A percentile compares a stretch with the other conserved stretches of the same genome.
phyloP scores from a whole-genome alignment of 768 basidiomycete species.

The Tulasnella sp. region DNA sequence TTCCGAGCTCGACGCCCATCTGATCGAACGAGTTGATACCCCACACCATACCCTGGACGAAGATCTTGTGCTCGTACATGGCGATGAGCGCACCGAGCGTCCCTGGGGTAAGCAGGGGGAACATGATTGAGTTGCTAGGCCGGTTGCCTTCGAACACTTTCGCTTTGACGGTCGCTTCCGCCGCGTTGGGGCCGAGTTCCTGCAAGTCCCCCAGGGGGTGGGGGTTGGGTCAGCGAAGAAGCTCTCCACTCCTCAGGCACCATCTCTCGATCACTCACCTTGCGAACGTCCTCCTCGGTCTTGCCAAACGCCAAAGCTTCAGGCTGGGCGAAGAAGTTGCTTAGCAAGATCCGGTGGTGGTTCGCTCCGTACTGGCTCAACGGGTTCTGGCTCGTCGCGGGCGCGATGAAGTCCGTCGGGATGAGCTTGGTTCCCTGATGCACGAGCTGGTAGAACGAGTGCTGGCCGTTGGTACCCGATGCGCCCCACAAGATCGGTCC shows the following conservation, averaged over 20 bases:
- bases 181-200: slow-evolving; percentile 47
- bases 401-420: slow-evolving; percentile 86
- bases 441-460: slow-evolving; percentile 97
- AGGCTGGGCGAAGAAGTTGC: slow-evolving; percentile 97
- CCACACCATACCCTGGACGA: slow-evolving; percentile 94
- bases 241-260: too few species aligned
- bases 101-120: slow-evolving; percentile 83
- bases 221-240: too few species aligned
- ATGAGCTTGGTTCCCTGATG: slow-evolving; percentile 91
- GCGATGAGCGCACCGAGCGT: slow-evolving; percentile 83
- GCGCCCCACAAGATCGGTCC: slow-evolving; percentile 99
- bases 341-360: slow-evolving; percentile 94
- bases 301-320: slow-evolving; percentile 98
- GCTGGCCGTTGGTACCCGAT: slow-evolving; percentile 95
- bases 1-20: slow-evolving; percentile 99
- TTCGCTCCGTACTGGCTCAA: slow-evolving; percentile 54
- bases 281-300: slow-evolving; percentile 73
- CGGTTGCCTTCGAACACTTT: slow-evolving; percentile 98
- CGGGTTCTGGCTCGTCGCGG: slow-evolving; percentile 82
- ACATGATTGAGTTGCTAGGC: slow-evolving; percentile 92
- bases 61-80: slow-evolving; percentile 97
- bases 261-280: too few species aligned
- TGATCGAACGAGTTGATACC: slow-evolving; percentile 99
- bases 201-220: slow-evolving; percentile 36
- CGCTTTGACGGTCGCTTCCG: slow-evolving; percentile 80